Conservation (phyloP, 2,329 filamentous ascomycete genomes). For the Cercospora citrullina region DNA sequence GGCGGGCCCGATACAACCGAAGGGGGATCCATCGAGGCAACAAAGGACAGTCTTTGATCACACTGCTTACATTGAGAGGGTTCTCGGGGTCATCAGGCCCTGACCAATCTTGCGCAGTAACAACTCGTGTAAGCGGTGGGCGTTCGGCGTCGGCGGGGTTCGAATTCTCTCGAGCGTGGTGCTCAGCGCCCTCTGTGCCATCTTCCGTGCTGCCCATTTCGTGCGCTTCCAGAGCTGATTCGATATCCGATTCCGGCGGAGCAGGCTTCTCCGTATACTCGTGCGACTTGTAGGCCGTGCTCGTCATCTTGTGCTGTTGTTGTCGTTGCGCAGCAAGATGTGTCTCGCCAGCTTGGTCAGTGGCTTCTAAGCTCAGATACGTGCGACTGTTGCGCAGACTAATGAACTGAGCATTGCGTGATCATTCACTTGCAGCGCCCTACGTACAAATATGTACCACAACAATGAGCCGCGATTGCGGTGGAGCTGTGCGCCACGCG, state of each 20-base stretch:
- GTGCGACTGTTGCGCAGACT: background rate
- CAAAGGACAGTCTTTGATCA: background rate
- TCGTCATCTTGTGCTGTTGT: background rate
- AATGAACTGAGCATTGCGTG: background rate
- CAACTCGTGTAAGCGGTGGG: constrained; percentile 9
- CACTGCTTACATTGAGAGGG: constrained; percentile 18
- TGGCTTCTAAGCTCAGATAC: background rate
- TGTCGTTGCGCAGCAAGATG: background rate
- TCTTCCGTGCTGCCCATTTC: constrained; percentile 22
- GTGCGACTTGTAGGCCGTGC: background rate
- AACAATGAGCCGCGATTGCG: background rate
- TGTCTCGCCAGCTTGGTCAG: background rate
- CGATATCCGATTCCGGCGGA: constrained; percentile 9
- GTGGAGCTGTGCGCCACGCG: background rate
- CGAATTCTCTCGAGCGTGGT: constrained; percentile 26
- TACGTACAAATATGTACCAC: background rate
- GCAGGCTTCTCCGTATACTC: background rate
- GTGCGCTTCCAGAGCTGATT: constrained; percentile 20
- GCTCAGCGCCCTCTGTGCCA: background rate
- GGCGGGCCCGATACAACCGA: background rate
- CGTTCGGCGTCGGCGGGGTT: background rate
- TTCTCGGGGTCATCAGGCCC: constrained; percentile 32
- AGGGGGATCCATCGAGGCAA: background rate
- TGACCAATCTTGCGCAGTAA: constrained; percentile 31
- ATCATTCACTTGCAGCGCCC: background rate